A percentile compares a stretch with the other conserved stretches of the same genome.
Evolutionary conservation across 306 rosid species (phyloP).

Genomic region (Trifolium pratense): DNA sequence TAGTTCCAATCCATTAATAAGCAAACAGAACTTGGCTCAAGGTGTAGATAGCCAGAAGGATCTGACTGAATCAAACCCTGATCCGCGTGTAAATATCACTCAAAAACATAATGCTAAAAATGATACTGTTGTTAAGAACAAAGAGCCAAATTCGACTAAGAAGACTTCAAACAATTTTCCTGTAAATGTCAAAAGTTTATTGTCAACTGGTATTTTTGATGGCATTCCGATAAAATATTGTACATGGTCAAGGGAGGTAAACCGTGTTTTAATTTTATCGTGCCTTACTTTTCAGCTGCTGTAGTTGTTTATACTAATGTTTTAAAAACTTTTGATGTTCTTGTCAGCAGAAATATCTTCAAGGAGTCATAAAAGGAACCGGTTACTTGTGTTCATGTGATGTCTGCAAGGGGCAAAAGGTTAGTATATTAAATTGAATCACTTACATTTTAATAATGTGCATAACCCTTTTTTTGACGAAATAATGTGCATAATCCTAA

Average conservation of each 20-base stretch:
- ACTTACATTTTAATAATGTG: constrained; percentile 31
- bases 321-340: constrained; percentile 35
- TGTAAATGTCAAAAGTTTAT: constrained; percentile 91
- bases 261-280: constrained; percentile 20
- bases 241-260: constrained; percentile 94
- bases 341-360: constrained; percentile 70
- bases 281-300: constrained; percentile 36
- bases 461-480: no score
- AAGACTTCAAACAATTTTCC: constrained; percentile 91
- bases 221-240: constrained; percentile 89
- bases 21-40: constrained; percentile 63
- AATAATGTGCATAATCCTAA: constrained; percentile 29
- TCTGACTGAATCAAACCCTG: constrained; percentile 52
- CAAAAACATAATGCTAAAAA: constrained; percentile 51
- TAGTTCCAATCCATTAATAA: constrained; percentile 65
- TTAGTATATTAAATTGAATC: constrained; percentile 44
- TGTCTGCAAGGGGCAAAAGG: constrained; percentile 80
- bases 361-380: constrained; percentile 82
- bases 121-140: constrained; percentile 57
- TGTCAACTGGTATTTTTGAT: constrained; percentile 93
- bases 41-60: constrained; percentile 62
- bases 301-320: constrained; percentile 4
- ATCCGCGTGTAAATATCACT: constrained; percentile 53
- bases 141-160: constrained; percentile 73
- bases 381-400: constrained; percentile 90